Conservation (phyloP, 257 asterid genomes). For the Cinchona pubescens region DNA sequence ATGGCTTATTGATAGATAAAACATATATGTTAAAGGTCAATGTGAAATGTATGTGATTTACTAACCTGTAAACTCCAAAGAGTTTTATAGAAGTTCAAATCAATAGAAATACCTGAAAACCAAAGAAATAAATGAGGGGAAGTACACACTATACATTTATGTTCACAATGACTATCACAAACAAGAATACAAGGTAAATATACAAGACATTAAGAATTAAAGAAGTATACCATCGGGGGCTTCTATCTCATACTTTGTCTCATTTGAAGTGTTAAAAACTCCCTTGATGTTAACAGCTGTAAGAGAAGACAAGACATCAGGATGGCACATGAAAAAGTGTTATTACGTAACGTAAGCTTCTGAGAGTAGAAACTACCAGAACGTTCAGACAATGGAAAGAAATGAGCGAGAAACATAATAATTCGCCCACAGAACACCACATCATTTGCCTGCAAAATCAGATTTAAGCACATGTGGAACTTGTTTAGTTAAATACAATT, state of each 20-base stretch:
- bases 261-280: slow-evolving; percentile 93
- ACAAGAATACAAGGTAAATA: not conserved
- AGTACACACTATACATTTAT: not conserved
- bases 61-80: slow-evolving; percentile 98
- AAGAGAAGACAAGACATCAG: slow-evolving; percentile 28
- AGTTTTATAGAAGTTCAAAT: slow-evolving; percentile 94
- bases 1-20: not conserved
- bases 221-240: slow-evolving; percentile 63
- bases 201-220: slow-evolving; percentile 11
- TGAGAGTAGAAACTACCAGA: slow-evolving; percentile 55
- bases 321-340: not conserved
- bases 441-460: slow-evolving; percentile 82
- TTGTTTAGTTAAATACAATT: not conserved
- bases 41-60: not conserved
- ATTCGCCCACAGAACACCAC: slow-evolving; percentile 98
- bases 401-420: slow-evolving; percentile 98
- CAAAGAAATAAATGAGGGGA: slow-evolving; percentile 21
- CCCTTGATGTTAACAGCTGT: slow-evolving; percentile 98
- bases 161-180: not conserved
- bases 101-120: slow-evolving; percentile 81
- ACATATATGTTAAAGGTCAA: not conserved
- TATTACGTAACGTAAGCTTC: not conserved
- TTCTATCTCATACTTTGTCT: slow-evolving; percentile 92
- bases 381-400: slow-evolving; percentile 96
- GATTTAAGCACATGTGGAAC: slow-evolving; percentile 1